These are phyloP conservation scores for Elsinoe australis DNA, from an alignment of 2,329 filamentous ascomycete species.

Conservation along the genomic window DNA sequence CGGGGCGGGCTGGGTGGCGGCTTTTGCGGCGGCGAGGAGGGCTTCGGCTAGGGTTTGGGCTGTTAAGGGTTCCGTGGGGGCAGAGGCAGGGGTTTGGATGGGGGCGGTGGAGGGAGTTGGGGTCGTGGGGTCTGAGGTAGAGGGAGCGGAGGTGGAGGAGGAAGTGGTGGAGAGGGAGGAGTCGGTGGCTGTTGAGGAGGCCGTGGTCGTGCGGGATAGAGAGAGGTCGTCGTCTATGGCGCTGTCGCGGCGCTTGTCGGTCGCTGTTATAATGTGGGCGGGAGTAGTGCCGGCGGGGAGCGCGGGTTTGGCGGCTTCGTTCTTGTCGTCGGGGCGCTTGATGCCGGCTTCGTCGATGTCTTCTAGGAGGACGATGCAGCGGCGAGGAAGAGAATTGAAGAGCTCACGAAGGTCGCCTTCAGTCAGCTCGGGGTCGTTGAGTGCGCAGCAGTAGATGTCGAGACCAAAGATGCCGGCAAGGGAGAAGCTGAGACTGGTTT, in stretches of 20 bases:
- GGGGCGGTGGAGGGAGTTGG: background rate
- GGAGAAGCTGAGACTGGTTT: constrained; percentile 34
- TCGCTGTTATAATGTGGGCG: background rate
- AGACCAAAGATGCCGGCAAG: constrained; percentile 43
- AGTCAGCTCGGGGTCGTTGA: constrained; percentile 62
- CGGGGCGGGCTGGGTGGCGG: background rate
- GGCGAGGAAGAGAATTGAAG: constrained; percentile 37
- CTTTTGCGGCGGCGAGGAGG: background rate
- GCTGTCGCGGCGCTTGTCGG: constrained; percentile 8
- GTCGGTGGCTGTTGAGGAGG: background rate
- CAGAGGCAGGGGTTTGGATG: background rate
- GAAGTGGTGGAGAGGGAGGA: background rate
- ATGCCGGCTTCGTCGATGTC: constrained; percentile 44
- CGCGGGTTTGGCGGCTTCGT: constrained; percentile 20
- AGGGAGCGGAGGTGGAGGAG: background rate
- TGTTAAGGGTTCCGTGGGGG: background rate
- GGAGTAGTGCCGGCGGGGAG: background rate
- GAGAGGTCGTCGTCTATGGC: constrained; percentile 4
- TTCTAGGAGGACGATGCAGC: constrained; percentile 42
- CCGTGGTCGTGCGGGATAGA: background rate
- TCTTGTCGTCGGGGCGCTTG: constrained; percentile 29
- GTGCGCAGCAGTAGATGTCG: constrained; percentile 39
- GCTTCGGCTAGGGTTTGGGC: constrained; percentile 8
- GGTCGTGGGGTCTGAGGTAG: constrained; percentile 2
- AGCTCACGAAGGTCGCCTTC: constrained; percentile 52